These are phyloP conservation scores for Apiotrichum gracile DNA, from an alignment of 1,284 basidiomycete genomes.

Conservation along the genomic window DNA sequence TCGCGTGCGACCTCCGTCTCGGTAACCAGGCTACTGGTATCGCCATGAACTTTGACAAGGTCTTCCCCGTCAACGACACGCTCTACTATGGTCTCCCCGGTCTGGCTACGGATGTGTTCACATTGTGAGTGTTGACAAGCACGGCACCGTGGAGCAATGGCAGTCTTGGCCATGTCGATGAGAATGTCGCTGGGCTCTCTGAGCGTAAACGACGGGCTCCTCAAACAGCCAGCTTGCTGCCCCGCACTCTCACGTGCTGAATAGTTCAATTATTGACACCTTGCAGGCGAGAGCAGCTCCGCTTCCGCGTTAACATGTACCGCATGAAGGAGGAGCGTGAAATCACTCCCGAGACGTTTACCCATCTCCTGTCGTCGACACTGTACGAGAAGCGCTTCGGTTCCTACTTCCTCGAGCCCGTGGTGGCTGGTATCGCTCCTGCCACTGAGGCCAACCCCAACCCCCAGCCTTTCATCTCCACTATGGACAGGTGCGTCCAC, in stretches of 20 bases:
- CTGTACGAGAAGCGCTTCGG: slow-evolving; percentile 95
- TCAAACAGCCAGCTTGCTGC: too few relatives aligned
- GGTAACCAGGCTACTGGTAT: slow-evolving; percentile 86
- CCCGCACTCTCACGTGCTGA: too few relatives aligned
- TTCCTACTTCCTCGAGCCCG: slow-evolving; percentile 95
- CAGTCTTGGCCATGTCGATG: too few relatives aligned
- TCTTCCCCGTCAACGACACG: slow-evolving; percentile 90
- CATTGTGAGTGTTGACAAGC: slow-evolving; percentile 66
- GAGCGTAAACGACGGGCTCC: too few relatives aligned
- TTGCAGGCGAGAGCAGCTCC: slow-evolving; percentile 72
- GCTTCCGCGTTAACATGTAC: slow-evolving; percentile 98
- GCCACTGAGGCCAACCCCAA: slow-evolving; percentile 56
- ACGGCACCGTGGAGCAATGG: too few relatives aligned
- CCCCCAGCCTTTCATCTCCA: slow-evolving; percentile 89
- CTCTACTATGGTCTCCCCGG: slow-evolving; percentile 90
- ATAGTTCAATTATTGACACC: not conserved
- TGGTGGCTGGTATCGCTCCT: slow-evolving; percentile 81
- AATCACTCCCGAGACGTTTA: slow-evolving; percentile 94
- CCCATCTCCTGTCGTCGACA: slow-evolving; percentile 92
- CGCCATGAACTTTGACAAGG: slow-evolving; percentile 60
- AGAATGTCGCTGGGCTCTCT: too few relatives aligned
- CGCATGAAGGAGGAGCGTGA: slow-evolving; percentile 98
- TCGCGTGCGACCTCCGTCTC: slow-evolving; percentile 87
- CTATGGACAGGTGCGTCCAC: slow-evolving; percentile 66
- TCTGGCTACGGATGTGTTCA: slow-evolving; percentile 86